Evolutionary conservation across 805 yeast genomes (phyloP), one percentile per base, ranked within the genome.

Genomic region (Candida odintsovae): DNA sequence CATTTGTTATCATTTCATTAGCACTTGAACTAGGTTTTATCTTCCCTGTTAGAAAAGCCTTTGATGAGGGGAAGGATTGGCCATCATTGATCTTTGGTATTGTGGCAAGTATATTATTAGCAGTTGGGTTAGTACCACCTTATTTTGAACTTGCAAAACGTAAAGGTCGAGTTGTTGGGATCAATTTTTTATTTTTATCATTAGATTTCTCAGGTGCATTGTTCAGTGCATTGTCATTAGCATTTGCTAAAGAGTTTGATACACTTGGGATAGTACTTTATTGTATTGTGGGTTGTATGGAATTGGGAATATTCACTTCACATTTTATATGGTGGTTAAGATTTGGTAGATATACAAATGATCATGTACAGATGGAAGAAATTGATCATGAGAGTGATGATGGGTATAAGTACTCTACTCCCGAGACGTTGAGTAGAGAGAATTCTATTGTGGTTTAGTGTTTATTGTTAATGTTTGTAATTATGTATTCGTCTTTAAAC

Each of bases 151-250:
- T 92, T 22, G 76, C 80, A 28, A 86, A 88, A 58, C 73, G 96
- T 52, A 64, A 78, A 43, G 97, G 97, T 2, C 68, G 85, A 31
- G 97, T 92, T 3, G 80, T 90, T 3, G 98, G 98, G 0, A 84
- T 92, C 58, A 90, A 90, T 61, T 90, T 92, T 58, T 54, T 85
- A 3, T 92, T 92, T 52, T 70, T 92, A 48, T 57, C 73, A 6
- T 67, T 90, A 67, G 97, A 92, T 62, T 77, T 86, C 4, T 51
- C 77, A 22, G 98, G 98, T 9, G 97, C 97, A 0, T 64, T 87
- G 38, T 80, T 88, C 53, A 86, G 95, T 12, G 75, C 86, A 65
- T 66, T 76, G 28, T 79, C 87, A 63, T 73, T 75, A 50, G 66
- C 71, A 1, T 72, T 83, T 42, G 94, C 83, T 3, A 71, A 72